Conservation (phyloP, 495 filamentous ascomycete species). For the Letharia columbiana region DNA sequence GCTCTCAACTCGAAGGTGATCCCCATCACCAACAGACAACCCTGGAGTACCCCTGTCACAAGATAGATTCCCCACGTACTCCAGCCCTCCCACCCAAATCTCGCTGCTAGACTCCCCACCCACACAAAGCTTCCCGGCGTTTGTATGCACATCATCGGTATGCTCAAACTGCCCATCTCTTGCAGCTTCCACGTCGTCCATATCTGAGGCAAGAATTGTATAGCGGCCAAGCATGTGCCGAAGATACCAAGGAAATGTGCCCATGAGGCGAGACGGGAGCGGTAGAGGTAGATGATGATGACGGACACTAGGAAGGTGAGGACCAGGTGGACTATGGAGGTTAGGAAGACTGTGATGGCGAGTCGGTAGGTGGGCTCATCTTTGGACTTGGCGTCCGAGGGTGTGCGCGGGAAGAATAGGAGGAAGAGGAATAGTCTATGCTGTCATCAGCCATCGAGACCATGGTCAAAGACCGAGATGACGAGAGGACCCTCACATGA, state of each 20-base stretch:
- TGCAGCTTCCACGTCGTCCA: slow-evolving; percentile 78
- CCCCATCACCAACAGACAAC: slow-evolving; percentile 67
- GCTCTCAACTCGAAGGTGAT: slow-evolving; percentile 58
- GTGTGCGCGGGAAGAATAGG: slow-evolving; percentile 70
- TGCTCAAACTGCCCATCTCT: slow-evolving; percentile 79
- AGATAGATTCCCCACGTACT: slow-evolving; percentile 89
- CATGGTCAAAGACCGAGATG: background rate
- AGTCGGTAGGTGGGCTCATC: slow-evolving; percentile 58
- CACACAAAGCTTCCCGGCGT: slow-evolving; percentile 87
- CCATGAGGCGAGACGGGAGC: slow-evolving; percentile 56
- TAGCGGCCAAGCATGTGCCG: slow-evolving; percentile 64
- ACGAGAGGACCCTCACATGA: slow-evolving; percentile 56
- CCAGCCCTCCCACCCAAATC: slow-evolving; percentile 78
- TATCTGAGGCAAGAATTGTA: slow-evolving; percentile 94
- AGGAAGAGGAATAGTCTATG: slow-evolving; percentile 74
- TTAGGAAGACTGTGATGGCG: slow-evolving; percentile 59
- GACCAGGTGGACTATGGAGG: slow-evolving; percentile 64
- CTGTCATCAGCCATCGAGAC: background rate
- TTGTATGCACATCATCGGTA: slow-evolving; percentile 98
- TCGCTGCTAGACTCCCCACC: slow-evolving; percentile 70
- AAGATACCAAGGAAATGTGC: slow-evolving; percentile 76
- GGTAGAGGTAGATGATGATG: slow-evolving; percentile 49
- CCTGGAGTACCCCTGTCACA: slow-evolving; percentile 80
- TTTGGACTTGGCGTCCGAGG: slow-evolving; percentile 29
- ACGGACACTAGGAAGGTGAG: slow-evolving; percentile 57